A percentile compares a stretch with the other conserved stretches of the same genome.
Evolutionary conservation across 1,284 basidiomycete species (phyloP).

Genomic region (Phylloporus gajari): DNA sequence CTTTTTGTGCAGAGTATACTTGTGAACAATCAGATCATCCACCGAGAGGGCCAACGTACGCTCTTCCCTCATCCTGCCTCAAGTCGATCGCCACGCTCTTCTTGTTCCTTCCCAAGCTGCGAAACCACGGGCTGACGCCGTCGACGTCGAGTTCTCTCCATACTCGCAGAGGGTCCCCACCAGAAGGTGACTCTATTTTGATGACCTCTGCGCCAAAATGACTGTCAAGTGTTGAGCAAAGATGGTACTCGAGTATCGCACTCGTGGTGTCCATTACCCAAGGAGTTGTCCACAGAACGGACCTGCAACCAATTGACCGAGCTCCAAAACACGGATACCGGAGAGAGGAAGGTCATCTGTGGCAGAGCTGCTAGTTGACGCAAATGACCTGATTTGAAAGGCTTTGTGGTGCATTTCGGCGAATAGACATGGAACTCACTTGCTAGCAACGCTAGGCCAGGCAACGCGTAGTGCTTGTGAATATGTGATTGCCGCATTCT

Average conservation of each 20-base stretch:
- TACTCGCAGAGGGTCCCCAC: slow-evolving; percentile 73
- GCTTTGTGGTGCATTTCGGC: background rate
- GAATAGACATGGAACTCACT: slow-evolving; percentile 16
- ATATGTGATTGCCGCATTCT: background rate
- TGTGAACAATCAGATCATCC: background rate
- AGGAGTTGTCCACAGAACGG: slow-evolving; percentile 78
- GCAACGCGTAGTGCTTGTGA: too few relatives aligned
- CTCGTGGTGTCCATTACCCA: slow-evolving; percentile 53
- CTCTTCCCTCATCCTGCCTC: slow-evolving; percentile 67
- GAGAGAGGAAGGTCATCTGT: slow-evolving; percentile 56
- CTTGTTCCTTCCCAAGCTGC: slow-evolving; percentile 75
- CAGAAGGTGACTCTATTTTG: slow-evolving; percentile 71
- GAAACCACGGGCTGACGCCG: slow-evolving; percentile 77
- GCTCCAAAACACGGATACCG: slow-evolving; percentile 72
- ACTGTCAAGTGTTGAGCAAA: slow-evolving; percentile 44
- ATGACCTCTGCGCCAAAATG: slow-evolving; percentile 79
- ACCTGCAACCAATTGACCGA: slow-evolving; percentile 76
- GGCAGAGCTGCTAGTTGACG: slow-evolving; percentile 14
- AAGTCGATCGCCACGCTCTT: slow-evolving; percentile 76
- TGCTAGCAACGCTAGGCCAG: background rate
- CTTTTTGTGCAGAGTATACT: slow-evolving; percentile 46
- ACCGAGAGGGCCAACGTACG: slow-evolving; percentile 51
- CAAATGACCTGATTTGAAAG: slow-evolving; percentile 17
- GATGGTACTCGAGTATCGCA: background rate
- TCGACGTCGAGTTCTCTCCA: slow-evolving; percentile 77